Evolutionary conservation across 345 rosid species (phyloP).

Genomic region (Arabidopsis thaliana): DNA sequence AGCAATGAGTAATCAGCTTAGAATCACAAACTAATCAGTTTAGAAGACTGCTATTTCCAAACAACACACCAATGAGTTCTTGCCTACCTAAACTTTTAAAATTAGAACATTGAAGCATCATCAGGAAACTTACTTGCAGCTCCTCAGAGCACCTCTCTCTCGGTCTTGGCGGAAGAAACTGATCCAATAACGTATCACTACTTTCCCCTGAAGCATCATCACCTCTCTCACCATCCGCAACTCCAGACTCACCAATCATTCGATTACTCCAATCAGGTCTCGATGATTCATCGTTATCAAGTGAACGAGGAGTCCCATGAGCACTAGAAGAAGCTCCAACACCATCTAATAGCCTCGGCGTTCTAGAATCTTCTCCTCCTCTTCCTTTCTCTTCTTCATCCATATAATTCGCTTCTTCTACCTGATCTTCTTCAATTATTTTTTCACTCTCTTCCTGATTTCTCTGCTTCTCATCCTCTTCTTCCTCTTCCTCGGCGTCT

Average conservation of each 20-base stretch:
- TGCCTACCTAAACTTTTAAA: background rate
- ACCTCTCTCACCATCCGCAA: constrained; percentile 49
- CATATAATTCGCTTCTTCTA: constrained; percentile 45
- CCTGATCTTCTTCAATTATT: constrained; percentile 22
- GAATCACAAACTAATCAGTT: background rate
- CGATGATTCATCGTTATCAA: constrained; percentile 51
- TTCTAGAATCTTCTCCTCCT: constrained; percentile 46
- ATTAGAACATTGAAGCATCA: background rate
- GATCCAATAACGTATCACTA: constrained; percentile 62
- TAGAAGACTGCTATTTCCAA: background rate
- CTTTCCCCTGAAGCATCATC: constrained; percentile 48
- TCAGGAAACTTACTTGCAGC: constrained; percentile 65
- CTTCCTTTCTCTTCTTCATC: constrained; percentile 50
- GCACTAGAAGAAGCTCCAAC: constrained; percentile 51
- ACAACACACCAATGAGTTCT: background rate
- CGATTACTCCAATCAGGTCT: constrained; percentile 47
- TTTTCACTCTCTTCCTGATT: constrained; percentile 40
- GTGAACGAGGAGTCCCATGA: constrained; percentile 56
- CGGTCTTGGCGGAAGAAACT: constrained; percentile 74
- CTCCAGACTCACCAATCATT: constrained; percentile 49
- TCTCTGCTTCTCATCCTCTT: constrained; percentile 29
- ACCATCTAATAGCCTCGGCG: constrained; percentile 47
- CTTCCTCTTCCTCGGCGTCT: constrained; percentile 53
- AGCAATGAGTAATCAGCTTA: constrained; percentile 42
- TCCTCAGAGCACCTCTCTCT: constrained; percentile 74